Base-by-base conservation (phyloP, 176 grass and related monocot genomes). In the Oryza meyeriana region DNA sequence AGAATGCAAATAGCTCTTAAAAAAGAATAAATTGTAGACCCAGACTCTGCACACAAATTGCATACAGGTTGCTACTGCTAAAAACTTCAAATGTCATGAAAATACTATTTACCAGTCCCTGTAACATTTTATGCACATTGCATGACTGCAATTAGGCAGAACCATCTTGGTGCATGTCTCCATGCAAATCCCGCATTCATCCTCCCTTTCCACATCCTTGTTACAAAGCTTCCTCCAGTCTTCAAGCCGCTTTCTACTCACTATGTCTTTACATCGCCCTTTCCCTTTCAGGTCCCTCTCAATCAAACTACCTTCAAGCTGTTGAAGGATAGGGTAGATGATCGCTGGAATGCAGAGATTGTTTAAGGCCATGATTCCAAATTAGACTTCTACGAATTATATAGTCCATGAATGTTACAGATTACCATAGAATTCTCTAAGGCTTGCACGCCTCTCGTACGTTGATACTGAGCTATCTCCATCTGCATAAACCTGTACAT, bases 81-180 rank as follows among this genome's bases (percentile, higher is more conserved):
- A 8, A 3, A 30, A 30, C 27, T 8, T 3, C 24, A 61, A 9
- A 42, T 36, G 30, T 1, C n/a, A 0, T 16, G 13, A 66, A 77
- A 67, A 65, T 58, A 58, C 28, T 22, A 18, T 85, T 85, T 85
- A 95, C 93, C 93, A 95, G 71, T 95, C 87, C 8, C 85, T 85
- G 14, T 90, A 95, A 82, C 93, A 95, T 66, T 90, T 92, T 32
- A 92, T 92, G 74, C 93, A 94, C 93, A 94, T 92, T 62, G 90
- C 89, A 83, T 95, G 90, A 68, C 80, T 92, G 86, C 93, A 95
- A 58, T 79, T 90, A 64, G 93, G 90, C 8, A 95, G 87, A 40
- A 95, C 88, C 90, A 95, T 92, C 81, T 95, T 92, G 64, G 88
- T 88, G 84, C 82, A 90, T 77, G 85, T 81, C 70, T 95, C 90